A percentile compares a stretch with the other conserved stretches of the same genome.
phyloP scores from a whole-genome alignment of 1,139 yeast species.

The Kodamaea suecica region DNA sequence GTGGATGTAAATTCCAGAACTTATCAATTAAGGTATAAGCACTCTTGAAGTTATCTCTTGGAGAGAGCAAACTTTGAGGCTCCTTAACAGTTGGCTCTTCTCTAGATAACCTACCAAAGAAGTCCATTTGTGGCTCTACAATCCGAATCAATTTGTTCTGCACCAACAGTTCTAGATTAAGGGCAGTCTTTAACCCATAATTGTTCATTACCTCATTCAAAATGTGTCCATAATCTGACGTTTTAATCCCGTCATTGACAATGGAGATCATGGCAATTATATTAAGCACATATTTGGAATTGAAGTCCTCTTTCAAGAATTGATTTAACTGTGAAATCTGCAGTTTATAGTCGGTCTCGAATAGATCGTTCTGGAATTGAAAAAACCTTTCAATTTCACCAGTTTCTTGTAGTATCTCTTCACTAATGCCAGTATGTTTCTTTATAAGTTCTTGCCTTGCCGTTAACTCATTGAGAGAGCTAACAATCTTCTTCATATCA shows the following conservation, averaged over 20 bases:
- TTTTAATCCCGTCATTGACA: conserved; percentile 63
- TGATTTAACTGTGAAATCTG: conserved; percentile 48
- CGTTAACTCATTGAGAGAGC: conserved; percentile 65
- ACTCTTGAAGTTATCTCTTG: conserved; percentile 29
- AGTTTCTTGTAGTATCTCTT: conserved; percentile 56
- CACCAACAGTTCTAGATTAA: conserved; percentile 28
- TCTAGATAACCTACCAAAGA: conserved; percentile 25
- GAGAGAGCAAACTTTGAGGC: conserved; percentile 11
- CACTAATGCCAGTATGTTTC: conserved; percentile 76
- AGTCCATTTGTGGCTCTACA: conserved; percentile 23
- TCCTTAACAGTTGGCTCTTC: conserved; percentile 1
- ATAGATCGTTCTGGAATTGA: conserved; percentile 71
- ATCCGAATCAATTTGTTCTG: conserved; percentile 25
- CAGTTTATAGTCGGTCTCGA: conserved; percentile 55
- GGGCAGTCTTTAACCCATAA: conserved; percentile 53
- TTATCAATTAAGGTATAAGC: conserved; percentile 41
- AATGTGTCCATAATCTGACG: conserved; percentile 51
- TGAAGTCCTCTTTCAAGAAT: conserved; percentile 39
- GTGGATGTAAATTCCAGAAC: conserved; percentile 48
- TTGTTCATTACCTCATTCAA: conserved; percentile 51
- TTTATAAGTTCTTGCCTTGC: conserved; percentile 65
- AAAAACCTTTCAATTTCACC: conserved; percentile 52
- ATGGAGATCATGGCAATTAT: conserved; percentile 54
- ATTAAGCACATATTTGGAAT: conserved; percentile 23
- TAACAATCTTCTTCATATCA: conserved; percentile 71